Evolutionary conservation across 768 basidiomycete species (phyloP), one percentile per base, ranked within the genome.

Genomic region (Suillus brevipes): DNA sequence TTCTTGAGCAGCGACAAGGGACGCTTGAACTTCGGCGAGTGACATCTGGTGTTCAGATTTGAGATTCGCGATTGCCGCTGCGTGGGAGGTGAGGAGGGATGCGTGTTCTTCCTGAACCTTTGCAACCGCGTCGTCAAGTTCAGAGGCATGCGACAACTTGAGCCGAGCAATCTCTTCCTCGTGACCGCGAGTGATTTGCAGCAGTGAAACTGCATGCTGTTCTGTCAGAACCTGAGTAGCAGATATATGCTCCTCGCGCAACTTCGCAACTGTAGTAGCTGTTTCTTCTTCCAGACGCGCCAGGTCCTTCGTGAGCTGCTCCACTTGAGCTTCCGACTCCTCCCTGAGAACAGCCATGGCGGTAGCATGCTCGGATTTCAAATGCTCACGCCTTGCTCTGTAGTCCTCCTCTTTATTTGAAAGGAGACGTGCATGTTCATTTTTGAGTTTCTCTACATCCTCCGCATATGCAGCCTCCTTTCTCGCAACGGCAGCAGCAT

Each of bases 391-490:
- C 47, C 74, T 68, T 20, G 73, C 64, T 36, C 81, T 75, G 66
- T 90, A 84, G 60, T 90, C 89, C 31, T 87, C 87, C 47, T 85
- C 85, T 72, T 86, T 88, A 55, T 80, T 79, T 25, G 83, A 78
- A 50, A 89, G 71, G 20, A 79, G 72, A 34, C 84, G 79, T 2
- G 79, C 73, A 71, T 94, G 91, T 37, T 90, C 88, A 23, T 82
- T 81, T 73, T 87, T 89, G 47, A 90, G 77, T 61, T 79, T 83
- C 69, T 90, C 87, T 42, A 91, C 71, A 73, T 93, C 88, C 62
- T 89, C 87, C 1, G 80, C 71, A 64, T 89, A 87, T 43, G 85
- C 82, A 9, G 80, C 77, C 69, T 94, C 91, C 76, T 89, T 90
- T 65, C 87, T 83, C 18, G 82, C 70, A 64, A 92, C 82, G 14